Evolutionary conservation across 2,329 filamentous ascomycete genomes (phyloP).

Genomic region (Periconia macrospinosa): DNA sequence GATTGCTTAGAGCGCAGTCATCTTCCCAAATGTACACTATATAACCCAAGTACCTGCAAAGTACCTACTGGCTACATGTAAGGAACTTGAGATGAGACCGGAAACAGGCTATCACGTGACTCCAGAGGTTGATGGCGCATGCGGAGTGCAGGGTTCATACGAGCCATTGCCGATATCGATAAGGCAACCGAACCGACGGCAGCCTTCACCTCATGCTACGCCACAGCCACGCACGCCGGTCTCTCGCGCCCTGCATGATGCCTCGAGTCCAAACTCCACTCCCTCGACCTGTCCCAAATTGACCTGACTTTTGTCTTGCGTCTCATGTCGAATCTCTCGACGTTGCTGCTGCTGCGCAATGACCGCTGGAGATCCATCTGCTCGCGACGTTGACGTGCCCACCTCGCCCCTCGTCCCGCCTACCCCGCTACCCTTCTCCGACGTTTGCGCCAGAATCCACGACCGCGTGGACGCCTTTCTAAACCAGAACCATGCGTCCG

Average conservation of each 20-base stretch:
- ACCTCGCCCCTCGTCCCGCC: slow-evolving; percentile 41
- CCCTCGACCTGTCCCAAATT: neutral
- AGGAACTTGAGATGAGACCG: no score
- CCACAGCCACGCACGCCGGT: no score
- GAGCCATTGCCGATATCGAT: slow-evolving; percentile 21
- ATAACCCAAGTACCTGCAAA: no score
- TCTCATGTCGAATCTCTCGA: slow-evolving; percentile 38
- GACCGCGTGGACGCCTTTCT: slow-evolving; percentile 68
- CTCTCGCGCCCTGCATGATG: neutral
- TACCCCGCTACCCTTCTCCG: slow-evolving; percentile 51
- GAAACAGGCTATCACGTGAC: no score
- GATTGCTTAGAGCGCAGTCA: no score
- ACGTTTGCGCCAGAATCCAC: slow-evolving; percentile 56
- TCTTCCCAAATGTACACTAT: no score
- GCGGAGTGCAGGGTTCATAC: neutral
- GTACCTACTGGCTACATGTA: no score
- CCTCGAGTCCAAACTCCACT: no score
- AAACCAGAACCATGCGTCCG: slow-evolving; percentile 57
- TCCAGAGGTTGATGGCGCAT: no score
- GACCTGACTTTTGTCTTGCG: slow-evolving; percentile 10
- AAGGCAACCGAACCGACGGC: slow-evolving; percentile 5
- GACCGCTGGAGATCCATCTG: slow-evolving; percentile 29
- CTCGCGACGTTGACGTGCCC: slow-evolving; percentile 41
- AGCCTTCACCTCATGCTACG: neutral
- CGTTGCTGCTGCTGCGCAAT: slow-evolving; percentile 37